Percentiles rank a stretch among this genome's conserved stretches.
Conservation (phyloP, 2,329 filamentous ascomycete genomes). For the Phyllosticta ampelicida region DNA sequence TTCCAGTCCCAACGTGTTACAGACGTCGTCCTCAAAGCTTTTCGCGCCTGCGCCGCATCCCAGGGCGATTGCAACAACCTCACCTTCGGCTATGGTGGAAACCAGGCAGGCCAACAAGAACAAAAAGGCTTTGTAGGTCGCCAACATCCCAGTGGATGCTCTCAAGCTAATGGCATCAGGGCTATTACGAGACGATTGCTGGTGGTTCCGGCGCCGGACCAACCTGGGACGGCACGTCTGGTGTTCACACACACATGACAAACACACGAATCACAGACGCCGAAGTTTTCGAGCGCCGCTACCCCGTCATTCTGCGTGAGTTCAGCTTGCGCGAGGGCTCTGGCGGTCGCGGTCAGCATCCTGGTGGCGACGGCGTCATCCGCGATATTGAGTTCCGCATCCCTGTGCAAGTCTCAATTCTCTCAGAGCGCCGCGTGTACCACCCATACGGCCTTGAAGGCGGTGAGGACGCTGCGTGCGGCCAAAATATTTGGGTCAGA, state of each 20-base stretch:
- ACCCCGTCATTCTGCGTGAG: conserved; percentile 61
- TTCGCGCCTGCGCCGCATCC: conserved; percentile 65
- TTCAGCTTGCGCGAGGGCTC: conserved; percentile 55
- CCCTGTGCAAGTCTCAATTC: conserved; percentile 65
- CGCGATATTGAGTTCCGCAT: conserved; percentile 74
- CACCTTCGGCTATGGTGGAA: conserved; percentile 72
- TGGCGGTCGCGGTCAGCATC: conserved; percentile 54
- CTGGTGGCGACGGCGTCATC: conserved; percentile 66
- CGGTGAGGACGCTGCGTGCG: conserved; percentile 66
- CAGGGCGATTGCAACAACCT: conserved; percentile 80
- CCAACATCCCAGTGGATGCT: neutral
- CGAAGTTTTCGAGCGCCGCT: conserved; percentile 67
- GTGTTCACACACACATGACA: conserved; percentile 78
- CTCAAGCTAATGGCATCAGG: conserved; percentile 21
- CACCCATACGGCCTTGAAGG: conserved; percentile 75
- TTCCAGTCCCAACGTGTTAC: conserved; percentile 59
- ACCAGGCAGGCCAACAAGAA: conserved; percentile 45
- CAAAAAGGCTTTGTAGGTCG: conserved; percentile 54
- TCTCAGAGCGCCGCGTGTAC: conserved; percentile 66
- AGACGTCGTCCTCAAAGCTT: conserved; percentile 72
- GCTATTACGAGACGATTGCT: conserved; percentile 79
- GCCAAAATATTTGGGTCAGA: conserved; percentile 69
- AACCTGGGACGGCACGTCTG: conserved; percentile 60
- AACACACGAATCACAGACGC: conserved; percentile 76
- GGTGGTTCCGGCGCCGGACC: conserved; percentile 66